Evolutionary conservation across 345 rosid species (phyloP), one percentile per base, ranked within the genome.

Genomic region (rapeseed (Brassica napus)): DNA sequence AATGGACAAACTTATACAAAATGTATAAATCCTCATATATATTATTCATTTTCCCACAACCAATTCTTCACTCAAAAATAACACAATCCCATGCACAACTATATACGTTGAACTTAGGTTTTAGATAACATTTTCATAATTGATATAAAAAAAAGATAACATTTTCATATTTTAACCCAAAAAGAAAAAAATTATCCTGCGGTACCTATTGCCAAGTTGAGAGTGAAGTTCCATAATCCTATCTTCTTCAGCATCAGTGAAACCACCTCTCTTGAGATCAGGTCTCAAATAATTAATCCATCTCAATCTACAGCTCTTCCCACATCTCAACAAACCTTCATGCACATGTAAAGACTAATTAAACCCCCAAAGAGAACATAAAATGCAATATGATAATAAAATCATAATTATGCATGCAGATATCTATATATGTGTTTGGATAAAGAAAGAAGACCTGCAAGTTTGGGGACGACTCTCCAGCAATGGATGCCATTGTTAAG

Each of bases 251-350:
- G 35, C 71, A 62, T 92, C 92, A 14, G 94, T 91, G 55, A 94
- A 92, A 57, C 67, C 87, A 11, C 97, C 97, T 82, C 97, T 84
- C 84, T 91, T 92, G 15, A 94, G 89, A 84, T 92, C 98, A 0
- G 97, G 98, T 70, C 98, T 88, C 52, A 94, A 83, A 79, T 94
- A 94, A 78, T 94, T 94, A 15, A 94, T 92, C 97, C 98, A 94
- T 76, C 98, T 89, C 32, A 94, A 60, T 77, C 98, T 86, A 57
- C 97, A 94, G 67, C 98, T 94, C 74, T 94, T 94, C 28, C 97
- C 97, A 81, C 98, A 94, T 77, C 97, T 84, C 67, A 92, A 62
- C 49, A 94, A 74, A 68, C 97, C 98, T 94, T 74, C 71, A 67
- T 61, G 37, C 37, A 73, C 42, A 81, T 12, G 78, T 62, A 1